Evolutionary conservation across 2,329 filamentous ascomycete species (phyloP), one percentile per base, ranked within the genome.

Genomic region (Venturia pyrina): DNA sequence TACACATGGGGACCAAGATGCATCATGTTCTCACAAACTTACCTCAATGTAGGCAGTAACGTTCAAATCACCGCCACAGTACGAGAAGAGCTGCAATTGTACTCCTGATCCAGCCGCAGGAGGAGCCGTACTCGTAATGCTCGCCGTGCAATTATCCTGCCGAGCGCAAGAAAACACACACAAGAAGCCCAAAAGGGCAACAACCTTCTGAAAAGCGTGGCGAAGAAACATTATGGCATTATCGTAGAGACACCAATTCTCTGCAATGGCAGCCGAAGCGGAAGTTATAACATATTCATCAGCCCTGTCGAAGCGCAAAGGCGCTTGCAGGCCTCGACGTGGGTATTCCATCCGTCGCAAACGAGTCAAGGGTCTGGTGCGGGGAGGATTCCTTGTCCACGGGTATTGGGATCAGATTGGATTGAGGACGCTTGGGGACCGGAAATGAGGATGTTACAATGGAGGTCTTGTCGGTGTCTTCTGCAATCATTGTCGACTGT

Each of bases 371-470:
- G 48, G 46, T 50, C 46, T 2, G 46, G 11, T 48, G 46, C n/a
- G 46, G 46, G 10, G 46, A 24, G 46, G 15, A 57, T 4, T 19
- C 50, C 50, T 37, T 4, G 37, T n/a, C n/a, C n/a, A n/a, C n/a
- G n/a, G n/a, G 50, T 21, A n/a, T 15, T 4, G 15, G 11, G 10
- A 3, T 40, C 28, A 3, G 37, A n/a, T 37, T 59, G 53, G 53
- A 10, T 2, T 34, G 15, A n/a, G 19, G 32, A 32, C 21, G 19
- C 8, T n/a, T 7, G 32, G 28, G 15, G 32, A 37, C 15, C 53
- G 53, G 53, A 59, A 37, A 59, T 59, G 53, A 59, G 53, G 53
- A 53, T 40, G 53, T 59, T 59, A 15, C 32, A 34, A 40, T 19
- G 28, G 17, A 10, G n/a, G n/a, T 34, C 24, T 15, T 8, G 24